phyloP scores from a whole-genome alignment of 768 basidiomycete species.

The Lentinus tigrinus region DNA sequence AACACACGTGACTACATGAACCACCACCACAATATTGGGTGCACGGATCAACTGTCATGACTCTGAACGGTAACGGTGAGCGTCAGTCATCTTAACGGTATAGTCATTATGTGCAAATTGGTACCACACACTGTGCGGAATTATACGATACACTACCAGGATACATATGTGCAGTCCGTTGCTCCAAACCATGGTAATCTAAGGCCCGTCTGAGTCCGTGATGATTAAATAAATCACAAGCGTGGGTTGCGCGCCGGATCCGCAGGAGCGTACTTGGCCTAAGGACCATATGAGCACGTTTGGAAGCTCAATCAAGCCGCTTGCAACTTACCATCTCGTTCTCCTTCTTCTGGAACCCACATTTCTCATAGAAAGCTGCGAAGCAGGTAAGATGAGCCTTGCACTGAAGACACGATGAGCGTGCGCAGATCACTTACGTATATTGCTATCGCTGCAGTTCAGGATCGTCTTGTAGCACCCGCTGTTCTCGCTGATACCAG shows the following conservation, averaged over 20 bases:
- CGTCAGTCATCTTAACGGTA: no score
- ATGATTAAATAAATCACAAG: slow-evolving; percentile 26
- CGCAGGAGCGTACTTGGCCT: slow-evolving; percentile 60
- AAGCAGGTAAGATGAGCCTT: not conserved
- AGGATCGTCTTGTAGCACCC: slow-evolving; percentile 97
- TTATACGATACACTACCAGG: slow-evolving; percentile 12
- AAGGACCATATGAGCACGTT: not conserved
- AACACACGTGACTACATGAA: no score
- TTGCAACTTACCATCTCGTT: slow-evolving; percentile 76
- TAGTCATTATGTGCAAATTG: slow-evolving; percentile 5
- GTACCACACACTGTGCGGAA: not conserved
- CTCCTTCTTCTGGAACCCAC: slow-evolving; percentile 89
- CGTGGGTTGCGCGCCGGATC: slow-evolving; percentile 39
- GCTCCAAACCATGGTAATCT: slow-evolving; percentile 3
- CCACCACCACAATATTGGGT: no score
- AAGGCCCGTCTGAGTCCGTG: slow-evolving; percentile 4
- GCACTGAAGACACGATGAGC: not conserved
- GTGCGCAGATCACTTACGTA: slow-evolving; percentile 60
- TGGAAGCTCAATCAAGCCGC: not conserved
- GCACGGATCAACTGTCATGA: no score
- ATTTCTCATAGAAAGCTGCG: slow-evolving; percentile 95
- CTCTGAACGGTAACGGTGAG: no score
- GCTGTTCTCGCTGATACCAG: slow-evolving; percentile 72
- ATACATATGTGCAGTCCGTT: slow-evolving; percentile 18
- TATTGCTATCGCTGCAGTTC: slow-evolving; percentile 89